A percentile compares a stretch with the other conserved stretches of the same genome.
phyloP scores from a whole-genome alignment of 2,329 filamentous ascomycete genomes.

The Rhynchosporium agropyri region DNA sequence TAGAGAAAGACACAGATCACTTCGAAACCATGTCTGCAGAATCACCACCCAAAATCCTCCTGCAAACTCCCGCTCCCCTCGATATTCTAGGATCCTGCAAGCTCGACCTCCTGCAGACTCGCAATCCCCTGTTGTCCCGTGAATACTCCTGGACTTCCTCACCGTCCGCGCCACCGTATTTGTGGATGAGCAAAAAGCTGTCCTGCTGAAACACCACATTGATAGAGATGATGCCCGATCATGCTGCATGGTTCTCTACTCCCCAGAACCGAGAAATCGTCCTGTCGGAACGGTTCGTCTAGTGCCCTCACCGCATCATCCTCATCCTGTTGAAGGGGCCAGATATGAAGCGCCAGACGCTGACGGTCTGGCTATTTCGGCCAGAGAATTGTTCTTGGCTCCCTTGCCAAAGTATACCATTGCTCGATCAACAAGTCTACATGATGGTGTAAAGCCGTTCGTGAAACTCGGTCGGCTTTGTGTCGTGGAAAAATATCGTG shows the following conservation, averaged over 20 bases:
- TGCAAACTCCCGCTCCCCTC: conserved; percentile 20
- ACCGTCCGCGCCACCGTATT: conserved; percentile 61
- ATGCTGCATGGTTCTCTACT: conserved; percentile 71
- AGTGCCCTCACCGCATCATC: conserved; percentile 58
- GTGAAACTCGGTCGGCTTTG: conserved; percentile 81
- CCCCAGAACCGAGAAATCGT: conserved; percentile 23
- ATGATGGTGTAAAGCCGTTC: conserved; percentile 71
- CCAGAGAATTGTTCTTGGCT: conserved; percentile 15
- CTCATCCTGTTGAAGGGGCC: conserved; percentile 57
- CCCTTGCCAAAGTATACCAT: conserved; percentile 30
- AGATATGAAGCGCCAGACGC: conserved; percentile 30
- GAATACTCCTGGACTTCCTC: conserved; percentile 63
- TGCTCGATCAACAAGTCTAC: conserved; percentile 49
- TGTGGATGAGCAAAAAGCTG: conserved; percentile 55
- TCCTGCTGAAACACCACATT: conserved; percentile 68
- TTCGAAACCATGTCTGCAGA: background rate
- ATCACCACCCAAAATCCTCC: conserved; percentile 6
- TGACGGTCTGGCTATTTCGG: conserved; percentile 1
- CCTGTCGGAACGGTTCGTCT: conserved; percentile 50
- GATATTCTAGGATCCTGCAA: conserved; percentile 24
- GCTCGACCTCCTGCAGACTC: conserved; percentile 13
- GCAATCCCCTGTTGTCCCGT: conserved; percentile 46
- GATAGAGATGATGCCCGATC: conserved; percentile 77
- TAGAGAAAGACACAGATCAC: too few relatives aligned
- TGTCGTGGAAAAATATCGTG: conserved; percentile 64